Base-by-base conservation (phyloP, 139 green algal genomes). In the Chlamydomonas eustigma region DNA sequence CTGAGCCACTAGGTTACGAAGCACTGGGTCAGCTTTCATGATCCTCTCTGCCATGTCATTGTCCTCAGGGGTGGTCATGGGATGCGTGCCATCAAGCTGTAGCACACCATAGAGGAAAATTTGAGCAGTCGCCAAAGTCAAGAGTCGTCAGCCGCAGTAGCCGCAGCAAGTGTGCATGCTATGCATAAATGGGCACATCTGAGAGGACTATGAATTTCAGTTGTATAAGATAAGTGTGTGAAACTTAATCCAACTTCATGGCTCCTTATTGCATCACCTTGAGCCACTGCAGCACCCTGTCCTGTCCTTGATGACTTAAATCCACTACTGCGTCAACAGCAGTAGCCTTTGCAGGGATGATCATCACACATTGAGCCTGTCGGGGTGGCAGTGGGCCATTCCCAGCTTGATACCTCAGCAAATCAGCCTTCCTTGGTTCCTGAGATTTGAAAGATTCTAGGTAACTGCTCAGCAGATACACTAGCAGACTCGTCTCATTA, bases 1-100 rank as follows among this genome's bases (percentile, higher is more conserved):
- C 38, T 93, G 78, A 24, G 6, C 35, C 72, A 96, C 52, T 34
- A 94, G 67, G 51, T 74, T 31, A 1, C 65, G 37, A 12, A 94
- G 74, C 22, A 64, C 32, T 0, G 58, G 28, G 71, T 90, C 83
- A 5, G 70, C 44, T 75, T 88, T 87, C 30, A 92, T 80, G 64
- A 88, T 77, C 4, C 70, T 77, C 85, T 96, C 91, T 0, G 86
- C 85, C 12, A 91, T 75, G 30, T 83, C 12, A 76, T 84, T 88
- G 73, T 96, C 91, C 37, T 92, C 89, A 25, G 89, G 81, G 2
- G 81, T 90, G 37, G 89, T 80, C 51, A 87, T 88, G 0, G 88
- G 87, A 63, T 95, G 88, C 67, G 92, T 75, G 1, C 86, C 90
- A 0, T 87, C 76, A 39, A 91, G 72, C 64, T 72, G 31, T 34